Conservation (phyloP, 345 rosid genomes). For the Viola odorata region DNA sequence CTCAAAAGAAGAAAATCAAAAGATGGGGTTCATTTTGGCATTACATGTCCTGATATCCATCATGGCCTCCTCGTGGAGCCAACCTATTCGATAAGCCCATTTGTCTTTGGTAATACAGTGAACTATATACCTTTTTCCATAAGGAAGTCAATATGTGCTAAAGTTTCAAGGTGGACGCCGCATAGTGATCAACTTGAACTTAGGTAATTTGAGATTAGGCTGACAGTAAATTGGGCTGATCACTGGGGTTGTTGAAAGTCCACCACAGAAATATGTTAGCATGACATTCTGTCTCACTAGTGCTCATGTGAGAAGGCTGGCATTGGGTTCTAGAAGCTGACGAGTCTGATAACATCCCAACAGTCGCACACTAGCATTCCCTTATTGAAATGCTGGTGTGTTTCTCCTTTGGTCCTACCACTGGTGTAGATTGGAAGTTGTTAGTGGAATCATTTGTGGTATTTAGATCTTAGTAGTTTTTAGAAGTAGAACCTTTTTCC, state of each 20-base stretch:
- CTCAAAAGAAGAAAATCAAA: constrained; percentile 2
- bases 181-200: neutral
- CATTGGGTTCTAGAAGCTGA: neutral
- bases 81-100: neutral
- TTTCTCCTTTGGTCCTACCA: too few species aligned
- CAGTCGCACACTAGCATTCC: neutral
- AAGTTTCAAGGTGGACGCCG: neutral
- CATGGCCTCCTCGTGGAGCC: neutral
- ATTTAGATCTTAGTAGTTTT: constrained; percentile 1
- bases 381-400: neutral
- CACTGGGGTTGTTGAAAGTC: neutral
- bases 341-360: neutral
- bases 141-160: neutral
- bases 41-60: too few species aligned
- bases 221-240: neutral
- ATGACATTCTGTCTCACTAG: neutral
- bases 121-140: neutral
- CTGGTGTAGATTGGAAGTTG: too few species aligned
- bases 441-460: neutral
- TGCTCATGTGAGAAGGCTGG: neutral
- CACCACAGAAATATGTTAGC: too few species aligned
- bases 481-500: neutral
- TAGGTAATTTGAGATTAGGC: neutral
- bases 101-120: neutral
- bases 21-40: neutral